These are phyloP conservation scores for Solanum lycopersicoides DNA, from an alignment of 257 asterid genomes.

Conservation along the genomic window DNA sequence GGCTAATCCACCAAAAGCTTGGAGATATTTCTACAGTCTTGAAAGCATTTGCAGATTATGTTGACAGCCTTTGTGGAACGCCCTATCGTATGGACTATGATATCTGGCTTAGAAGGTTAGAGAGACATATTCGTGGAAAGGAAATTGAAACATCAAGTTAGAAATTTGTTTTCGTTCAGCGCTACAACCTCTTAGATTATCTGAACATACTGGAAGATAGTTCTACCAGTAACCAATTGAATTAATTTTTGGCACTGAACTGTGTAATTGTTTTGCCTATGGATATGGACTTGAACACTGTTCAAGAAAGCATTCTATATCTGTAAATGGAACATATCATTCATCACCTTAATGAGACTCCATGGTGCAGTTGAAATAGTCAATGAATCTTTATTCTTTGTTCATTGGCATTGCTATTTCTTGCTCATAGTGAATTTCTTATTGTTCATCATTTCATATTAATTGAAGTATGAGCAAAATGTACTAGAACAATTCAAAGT, in stretches of 20 bases:
- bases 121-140: conserved; percentile 55
- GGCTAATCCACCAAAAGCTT: conserved; percentile 84
- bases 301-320: neutral
- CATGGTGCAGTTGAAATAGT: neutral
- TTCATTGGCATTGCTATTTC: neutral
- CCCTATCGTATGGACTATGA: conserved; percentile 83
- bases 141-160: conserved; percentile 36
- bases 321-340: neutral
- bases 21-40: conserved; percentile 89
- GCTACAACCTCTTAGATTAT: neutral
- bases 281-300: neutral
- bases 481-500: neutral
- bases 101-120: conserved; percentile 80
- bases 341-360: neutral
- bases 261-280: neutral
- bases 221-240: neutral
- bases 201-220: neutral
- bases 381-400: neutral
- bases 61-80: conserved; percentile 93
- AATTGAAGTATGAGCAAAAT: neutral
- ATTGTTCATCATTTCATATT: neutral
- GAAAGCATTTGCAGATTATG: conserved; percentile 98
- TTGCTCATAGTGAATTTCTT: neutral
- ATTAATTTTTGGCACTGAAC: neutral
- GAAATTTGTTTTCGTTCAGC: neutral